Percentiles rank a stretch among this genome's conserved stretches.
phyloP scores from a whole-genome alignment of 2,329 filamentous ascomycete genomes.

The Fusarium mexicanum region DNA sequence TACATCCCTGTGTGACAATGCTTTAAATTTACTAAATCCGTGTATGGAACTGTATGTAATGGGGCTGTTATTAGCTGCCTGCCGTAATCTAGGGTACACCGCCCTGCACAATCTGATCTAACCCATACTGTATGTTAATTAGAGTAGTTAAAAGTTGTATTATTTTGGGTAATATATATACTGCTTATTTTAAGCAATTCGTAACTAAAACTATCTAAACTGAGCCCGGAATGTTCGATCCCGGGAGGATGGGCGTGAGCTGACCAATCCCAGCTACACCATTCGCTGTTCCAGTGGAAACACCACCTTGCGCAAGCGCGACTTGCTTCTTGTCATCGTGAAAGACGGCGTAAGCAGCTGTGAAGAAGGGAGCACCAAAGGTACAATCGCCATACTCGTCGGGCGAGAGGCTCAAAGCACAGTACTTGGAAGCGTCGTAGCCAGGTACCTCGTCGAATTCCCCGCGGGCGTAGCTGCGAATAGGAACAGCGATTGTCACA shows the following conservation, averaged over 20 bases:
- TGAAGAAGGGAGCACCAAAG: background rate
- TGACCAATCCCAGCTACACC: background rate
- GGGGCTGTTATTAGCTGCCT: no score
- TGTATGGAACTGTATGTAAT: no score
- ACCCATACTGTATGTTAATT: no score
- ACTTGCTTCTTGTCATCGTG: background rate
- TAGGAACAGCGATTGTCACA: background rate
- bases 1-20: no score
- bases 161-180: accelerated
- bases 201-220: background rate
- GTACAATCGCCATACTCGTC: background rate
- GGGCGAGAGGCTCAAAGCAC: background rate
- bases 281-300: background rate
- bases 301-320: background rate
- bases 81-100: no score
- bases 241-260: background rate
- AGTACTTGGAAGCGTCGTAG: background rate
- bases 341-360: background rate
- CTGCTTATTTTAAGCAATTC: no score
- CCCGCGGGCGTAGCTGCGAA: background rate
- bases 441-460: background rate
- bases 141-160: accelerated
- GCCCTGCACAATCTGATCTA: no score
- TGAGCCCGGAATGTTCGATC: background rate
- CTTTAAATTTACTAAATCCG: no score